Percentiles rank a stretch among this genome's conserved stretches.
Conservation (phyloP, 345 rosid species). For the Lagerstroemia speciosa region DNA sequence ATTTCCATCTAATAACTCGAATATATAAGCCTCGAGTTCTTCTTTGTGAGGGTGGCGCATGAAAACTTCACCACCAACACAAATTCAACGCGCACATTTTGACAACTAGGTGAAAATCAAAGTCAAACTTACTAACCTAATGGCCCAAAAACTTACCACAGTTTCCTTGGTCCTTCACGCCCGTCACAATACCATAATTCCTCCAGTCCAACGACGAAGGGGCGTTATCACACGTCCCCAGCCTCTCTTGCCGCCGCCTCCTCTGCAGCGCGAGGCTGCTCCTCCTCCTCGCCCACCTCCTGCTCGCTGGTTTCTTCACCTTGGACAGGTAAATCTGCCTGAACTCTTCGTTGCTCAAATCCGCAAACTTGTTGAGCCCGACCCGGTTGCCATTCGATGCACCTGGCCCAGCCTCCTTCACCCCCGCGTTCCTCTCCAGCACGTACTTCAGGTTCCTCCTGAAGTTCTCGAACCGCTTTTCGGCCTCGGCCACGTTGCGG, state of each 20-base stretch:
- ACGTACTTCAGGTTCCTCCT: conserved; percentile 42
- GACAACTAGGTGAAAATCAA: not conserved
- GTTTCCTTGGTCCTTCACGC: conserved; percentile 45
- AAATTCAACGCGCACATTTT: no score
- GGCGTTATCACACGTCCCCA: conserved; percentile 30
- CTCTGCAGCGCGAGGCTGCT: not conserved
- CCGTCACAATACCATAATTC: conserved; percentile 46
- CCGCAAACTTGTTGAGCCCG: conserved; percentile 63
- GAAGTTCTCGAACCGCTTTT: conserved; percentile 32
- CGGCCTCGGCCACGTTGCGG: conserved; percentile 32
- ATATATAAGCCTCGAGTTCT: no score
- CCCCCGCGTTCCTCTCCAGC: conserved; percentile 21
- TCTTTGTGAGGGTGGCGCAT: no score
- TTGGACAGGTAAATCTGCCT: conserved; percentile 26
- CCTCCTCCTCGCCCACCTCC: conserved; percentile 7
- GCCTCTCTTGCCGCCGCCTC: conserved; percentile 6
- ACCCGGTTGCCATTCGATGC: conserved; percentile 16
- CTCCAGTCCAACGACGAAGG: conserved; percentile 65
- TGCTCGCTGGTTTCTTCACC: conserved; percentile 32
- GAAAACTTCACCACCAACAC: no score
- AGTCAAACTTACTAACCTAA: not conserved
- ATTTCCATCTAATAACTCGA: no score
- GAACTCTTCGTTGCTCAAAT: conserved; percentile 59
- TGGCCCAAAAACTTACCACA: conserved; percentile 31
- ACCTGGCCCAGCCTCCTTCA: not conserved